A percentile compares a stretch with the other conserved stretches of the same genome.
phyloP scores from a whole-genome alignment of 306 rosid species.

The Oxytropis ochrocephala region DNA sequence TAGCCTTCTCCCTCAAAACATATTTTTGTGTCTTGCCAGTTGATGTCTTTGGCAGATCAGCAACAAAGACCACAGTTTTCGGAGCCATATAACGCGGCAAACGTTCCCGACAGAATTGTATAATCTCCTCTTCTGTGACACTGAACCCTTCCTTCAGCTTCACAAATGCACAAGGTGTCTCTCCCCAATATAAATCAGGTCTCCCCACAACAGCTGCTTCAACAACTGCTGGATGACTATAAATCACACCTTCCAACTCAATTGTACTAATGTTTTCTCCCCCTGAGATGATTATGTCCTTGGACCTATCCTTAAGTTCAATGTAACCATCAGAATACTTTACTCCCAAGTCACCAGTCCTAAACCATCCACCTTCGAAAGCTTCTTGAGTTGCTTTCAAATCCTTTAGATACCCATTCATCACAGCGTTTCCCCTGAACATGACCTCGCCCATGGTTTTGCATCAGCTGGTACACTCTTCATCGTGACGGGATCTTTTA shows the following conservation, averaged over 20 bases:
- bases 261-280: constrained; percentile 91
- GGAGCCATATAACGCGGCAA: constrained; percentile 86
- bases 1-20: constrained; percentile 58
- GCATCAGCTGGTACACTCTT: constrained; percentile 74
- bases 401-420: constrained; percentile 79
- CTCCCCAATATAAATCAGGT: constrained; percentile 86
- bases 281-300: constrained; percentile 86
- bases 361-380: constrained; percentile 74
- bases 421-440: constrained; percentile 82
- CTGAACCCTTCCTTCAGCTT: constrained; percentile 57
- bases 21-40: constrained; percentile 81
- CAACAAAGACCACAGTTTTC: constrained; percentile 51
- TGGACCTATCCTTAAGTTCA: constrained; percentile 73
- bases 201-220: constrained; percentile 83
- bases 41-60: constrained; percentile 74
- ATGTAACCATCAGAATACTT: constrained; percentile 75
- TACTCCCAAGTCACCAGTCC: constrained; percentile 81
- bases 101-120: constrained; percentile 41
- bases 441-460: constrained; percentile 83
- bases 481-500: constrained; percentile 74
- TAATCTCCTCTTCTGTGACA: constrained; percentile 49
- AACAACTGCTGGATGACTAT: constrained; percentile 58
- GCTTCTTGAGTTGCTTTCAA: constrained; percentile 57
- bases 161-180: constrained; percentile 86
- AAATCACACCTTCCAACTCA: constrained; percentile 74